phyloP scores from a whole-genome alignment of 108 stramenopile species.

The Mayamaea pseudoterrestris region DNA sequence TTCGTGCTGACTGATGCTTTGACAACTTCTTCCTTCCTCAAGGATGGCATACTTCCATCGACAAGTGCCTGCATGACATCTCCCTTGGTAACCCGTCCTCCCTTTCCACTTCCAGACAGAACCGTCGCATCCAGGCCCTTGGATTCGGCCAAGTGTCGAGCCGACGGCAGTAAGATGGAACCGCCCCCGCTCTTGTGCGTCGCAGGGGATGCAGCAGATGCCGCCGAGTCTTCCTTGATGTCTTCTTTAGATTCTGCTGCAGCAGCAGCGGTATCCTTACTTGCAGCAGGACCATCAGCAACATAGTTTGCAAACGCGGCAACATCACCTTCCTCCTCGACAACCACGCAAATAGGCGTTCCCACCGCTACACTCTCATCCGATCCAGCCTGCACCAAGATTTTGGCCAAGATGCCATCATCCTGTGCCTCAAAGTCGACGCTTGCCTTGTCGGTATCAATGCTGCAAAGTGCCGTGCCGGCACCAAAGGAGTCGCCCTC shows the following conservation, averaged over 20 bases:
- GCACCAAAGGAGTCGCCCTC: conserved; percentile 80
- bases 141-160: conserved; percentile 64
- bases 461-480: conserved; percentile 86
- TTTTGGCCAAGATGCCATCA: conserved; percentile 92
- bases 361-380: conserved; percentile 77
- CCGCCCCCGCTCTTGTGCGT: conserved; percentile 13
- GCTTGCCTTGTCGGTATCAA: conserved; percentile 98
- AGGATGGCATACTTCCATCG: conserved; percentile 23
- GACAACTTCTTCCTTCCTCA: conserved; percentile 10
- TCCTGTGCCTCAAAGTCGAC: conserved; percentile 93
- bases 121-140: conserved; percentile 66
- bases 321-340: conserved; percentile 76
- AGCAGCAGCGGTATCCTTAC: conserved; percentile 11
- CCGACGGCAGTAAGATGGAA: conserved; percentile 63
- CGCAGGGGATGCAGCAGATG: conserved; percentile 19
- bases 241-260: neutral
- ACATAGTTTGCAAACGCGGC: conserved; percentile 86
- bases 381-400: conserved; percentile 64
- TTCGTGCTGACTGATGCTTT: conserved; percentile 7
- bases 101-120: conserved; percentile 72
- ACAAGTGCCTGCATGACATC: conserved; percentile 74
- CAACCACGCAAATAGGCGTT: conserved; percentile 83
- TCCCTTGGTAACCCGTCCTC: conserved; percentile 83
- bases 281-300: conserved; percentile 19
- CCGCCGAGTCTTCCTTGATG: conserved; percentile 4